Conservation (phyloP, 2,329 filamentous ascomycete genomes). For the Fusarium nodosum region DNA sequence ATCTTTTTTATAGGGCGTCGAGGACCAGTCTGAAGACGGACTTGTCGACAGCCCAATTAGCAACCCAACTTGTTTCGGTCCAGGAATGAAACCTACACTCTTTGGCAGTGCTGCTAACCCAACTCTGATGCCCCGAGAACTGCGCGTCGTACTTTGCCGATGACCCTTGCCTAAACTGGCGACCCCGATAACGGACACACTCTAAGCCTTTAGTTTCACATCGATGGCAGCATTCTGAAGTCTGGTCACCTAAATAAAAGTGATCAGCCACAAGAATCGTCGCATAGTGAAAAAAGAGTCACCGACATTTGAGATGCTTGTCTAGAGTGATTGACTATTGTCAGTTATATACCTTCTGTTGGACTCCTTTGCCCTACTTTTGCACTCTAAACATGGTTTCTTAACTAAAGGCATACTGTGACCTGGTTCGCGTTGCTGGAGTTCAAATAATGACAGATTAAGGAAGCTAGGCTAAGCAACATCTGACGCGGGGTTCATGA, state of each 20-base stretch:
- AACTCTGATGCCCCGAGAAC: slow-evolving; percentile 37
- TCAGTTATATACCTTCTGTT: not conserved
- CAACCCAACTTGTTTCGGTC: fast-evolving
- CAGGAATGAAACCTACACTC: slow-evolving; percentile 8
- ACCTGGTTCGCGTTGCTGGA: fast-evolving
- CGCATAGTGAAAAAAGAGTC: fast-evolving
- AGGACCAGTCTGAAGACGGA: slow-evolving; percentile 40
- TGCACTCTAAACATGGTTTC: slow-evolving; percentile 43
- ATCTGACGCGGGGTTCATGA: not conserved
- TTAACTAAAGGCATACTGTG: slow-evolving; percentile 28
- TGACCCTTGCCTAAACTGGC: slow-evolving; percentile 37
- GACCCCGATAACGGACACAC: slow-evolving; percentile 20
- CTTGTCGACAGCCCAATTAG: not conserved
- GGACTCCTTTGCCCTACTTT: not conserved
- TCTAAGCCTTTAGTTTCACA: slow-evolving; percentile 31
- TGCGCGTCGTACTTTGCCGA: slow-evolving; percentile 46
- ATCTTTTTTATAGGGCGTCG: slow-evolving; percentile 16
- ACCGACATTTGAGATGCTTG: slow-evolving; percentile 46
- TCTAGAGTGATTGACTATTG: not conserved
- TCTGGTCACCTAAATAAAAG: slow-evolving; percentile 25
- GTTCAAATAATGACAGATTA: not conserved
- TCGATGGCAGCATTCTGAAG: slow-evolving; percentile 8
- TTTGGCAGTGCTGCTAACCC: slow-evolving; percentile 43
- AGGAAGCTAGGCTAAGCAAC: slow-evolving; percentile 17
- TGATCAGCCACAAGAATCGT: not conserved